phyloP scores from a whole-genome alignment of 2,329 filamentous ascomycete species.

The Biscogniauxia sp. region DNA sequence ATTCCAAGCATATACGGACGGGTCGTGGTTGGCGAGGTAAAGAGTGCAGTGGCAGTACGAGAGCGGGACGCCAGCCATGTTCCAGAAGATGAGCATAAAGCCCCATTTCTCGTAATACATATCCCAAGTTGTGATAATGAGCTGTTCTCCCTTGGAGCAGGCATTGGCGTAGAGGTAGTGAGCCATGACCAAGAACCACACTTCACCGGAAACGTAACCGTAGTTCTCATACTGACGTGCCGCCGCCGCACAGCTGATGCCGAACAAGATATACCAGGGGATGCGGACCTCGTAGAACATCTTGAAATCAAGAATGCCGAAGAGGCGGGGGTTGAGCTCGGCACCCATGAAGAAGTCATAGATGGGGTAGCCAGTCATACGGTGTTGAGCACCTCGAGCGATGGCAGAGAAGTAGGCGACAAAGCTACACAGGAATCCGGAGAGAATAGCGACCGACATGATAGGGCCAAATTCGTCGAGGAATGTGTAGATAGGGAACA shows the following conservation, averaged over 20 bases:
- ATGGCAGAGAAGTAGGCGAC: conserved; percentile 85
- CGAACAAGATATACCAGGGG: conserved; percentile 87
- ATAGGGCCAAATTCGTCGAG: conserved; percentile 94
- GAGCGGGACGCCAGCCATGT: conserved; percentile 84
- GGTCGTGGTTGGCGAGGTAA: conserved; percentile 81
- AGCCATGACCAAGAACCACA: conserved; percentile 80
- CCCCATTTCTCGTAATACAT: conserved; percentile 98
- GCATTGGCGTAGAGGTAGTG: conserved; percentile 92
- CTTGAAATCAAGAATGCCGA: conserved; percentile 85
- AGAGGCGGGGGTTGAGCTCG: conserved; percentile 85
- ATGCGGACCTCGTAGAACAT: conserved; percentile 96
- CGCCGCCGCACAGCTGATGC: conserved; percentile 72
- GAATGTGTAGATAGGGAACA: conserved; percentile 87
- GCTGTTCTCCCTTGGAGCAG: conserved; percentile 87
- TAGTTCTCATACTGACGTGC: conserved; percentile 81
- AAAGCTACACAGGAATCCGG: conserved; percentile 79
- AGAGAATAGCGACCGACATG: conserved; percentile 88
- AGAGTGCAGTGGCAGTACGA: conserved; percentile 93
- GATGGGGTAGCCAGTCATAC: conserved; percentile 83
- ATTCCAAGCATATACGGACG: conserved; percentile 75
- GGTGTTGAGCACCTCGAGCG: conserved; percentile 76
- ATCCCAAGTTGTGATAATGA: conserved; percentile 88
- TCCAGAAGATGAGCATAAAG: conserved; percentile 99
- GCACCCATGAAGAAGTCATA: conserved; percentile 96
- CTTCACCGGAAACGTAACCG: conserved; percentile 83